Evolutionary conservation across 257 asterid species (phyloP).

Genomic region (Solanum pennellii): DNA sequence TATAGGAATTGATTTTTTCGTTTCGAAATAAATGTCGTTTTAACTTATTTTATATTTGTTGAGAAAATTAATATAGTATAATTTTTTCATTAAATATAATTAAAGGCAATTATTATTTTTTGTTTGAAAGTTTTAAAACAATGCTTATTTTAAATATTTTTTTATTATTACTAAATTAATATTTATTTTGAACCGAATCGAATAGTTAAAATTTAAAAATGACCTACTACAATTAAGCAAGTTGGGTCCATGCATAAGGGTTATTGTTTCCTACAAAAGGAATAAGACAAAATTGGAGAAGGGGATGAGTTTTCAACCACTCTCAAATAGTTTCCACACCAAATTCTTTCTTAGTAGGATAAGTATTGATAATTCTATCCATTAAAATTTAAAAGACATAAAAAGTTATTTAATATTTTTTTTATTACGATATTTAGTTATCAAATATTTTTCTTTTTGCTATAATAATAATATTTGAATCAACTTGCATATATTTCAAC

Average conservation of each 20-base stretch:
- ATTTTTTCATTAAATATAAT: too few species aligned
- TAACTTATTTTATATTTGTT: background rate
- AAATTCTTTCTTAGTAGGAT: too few species aligned
- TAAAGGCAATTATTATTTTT: too few species aligned
- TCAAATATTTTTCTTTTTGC: background rate
- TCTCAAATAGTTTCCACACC: background rate
- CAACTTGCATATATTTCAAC: background rate
- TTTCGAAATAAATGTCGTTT: background rate
- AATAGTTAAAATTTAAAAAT: background rate
- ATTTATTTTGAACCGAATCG: background rate
- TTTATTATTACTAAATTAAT: background rate
- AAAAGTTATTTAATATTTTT: accelerated
- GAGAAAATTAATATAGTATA: background rate
- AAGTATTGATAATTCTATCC: background rate
- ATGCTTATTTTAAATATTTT: too few species aligned
- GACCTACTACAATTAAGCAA: background rate
- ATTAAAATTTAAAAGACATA: background rate
- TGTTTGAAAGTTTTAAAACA: too few species aligned
- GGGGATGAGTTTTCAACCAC: background rate
- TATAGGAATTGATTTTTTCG: too few species aligned
- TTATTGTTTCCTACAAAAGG: background rate
- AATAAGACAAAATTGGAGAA: background rate
- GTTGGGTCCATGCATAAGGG: background rate
- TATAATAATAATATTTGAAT: background rate
- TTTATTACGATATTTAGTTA: background rate